These are phyloP conservation scores for Yarrowia deformans DNA, from an alignment of 805 yeast species.

Conservation along the genomic window DNA sequence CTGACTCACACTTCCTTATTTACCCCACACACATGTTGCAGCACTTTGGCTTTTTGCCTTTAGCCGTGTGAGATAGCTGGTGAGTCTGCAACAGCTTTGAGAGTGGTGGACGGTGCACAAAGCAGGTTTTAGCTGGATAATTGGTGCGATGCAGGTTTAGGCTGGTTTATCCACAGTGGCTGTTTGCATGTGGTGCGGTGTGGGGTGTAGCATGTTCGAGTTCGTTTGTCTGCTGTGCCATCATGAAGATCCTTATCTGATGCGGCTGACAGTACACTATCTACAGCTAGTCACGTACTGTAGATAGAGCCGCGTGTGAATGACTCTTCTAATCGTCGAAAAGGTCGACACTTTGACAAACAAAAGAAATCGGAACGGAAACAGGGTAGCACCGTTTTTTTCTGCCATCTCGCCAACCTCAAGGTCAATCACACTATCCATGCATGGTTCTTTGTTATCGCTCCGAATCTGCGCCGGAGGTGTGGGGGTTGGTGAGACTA, in stretches of 20 bases:
- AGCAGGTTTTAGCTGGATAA: constrained; percentile 20
- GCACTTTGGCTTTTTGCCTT: constrained; percentile 6
- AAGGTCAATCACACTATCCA: constrained; percentile 10
- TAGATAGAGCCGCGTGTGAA: background rate
- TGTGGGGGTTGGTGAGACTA: constrained; percentile 14
- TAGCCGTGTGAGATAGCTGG: constrained; percentile 6
- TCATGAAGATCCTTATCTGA: too few species aligned
- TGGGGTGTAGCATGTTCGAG: too few species aligned
- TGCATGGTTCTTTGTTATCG: constrained; percentile 1
- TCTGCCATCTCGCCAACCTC: constrained; percentile 8
- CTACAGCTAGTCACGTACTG: background rate
- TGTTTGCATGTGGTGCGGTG: too few species aligned
- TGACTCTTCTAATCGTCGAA: too few species aligned
- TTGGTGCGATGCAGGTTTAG: background rate
- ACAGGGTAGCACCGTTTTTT: constrained; percentile 4
- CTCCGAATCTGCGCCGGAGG: constrained; percentile 2
- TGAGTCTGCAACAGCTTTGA: background rate
- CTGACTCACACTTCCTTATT: constrained; percentile 1
- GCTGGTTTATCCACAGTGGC: background rate
- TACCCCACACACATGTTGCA: constrained; percentile 23
- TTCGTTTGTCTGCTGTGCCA: too few species aligned
- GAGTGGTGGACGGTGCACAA: constrained; percentile 2
- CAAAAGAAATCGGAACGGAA: background rate
- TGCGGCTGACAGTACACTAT: background rate
- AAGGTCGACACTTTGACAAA: background rate